Evolutionary conservation across 371 early-diverging fungal species (phyloP), one percentile per base, ranked within the genome.

Genomic region (Mucor irregularis): DNA sequence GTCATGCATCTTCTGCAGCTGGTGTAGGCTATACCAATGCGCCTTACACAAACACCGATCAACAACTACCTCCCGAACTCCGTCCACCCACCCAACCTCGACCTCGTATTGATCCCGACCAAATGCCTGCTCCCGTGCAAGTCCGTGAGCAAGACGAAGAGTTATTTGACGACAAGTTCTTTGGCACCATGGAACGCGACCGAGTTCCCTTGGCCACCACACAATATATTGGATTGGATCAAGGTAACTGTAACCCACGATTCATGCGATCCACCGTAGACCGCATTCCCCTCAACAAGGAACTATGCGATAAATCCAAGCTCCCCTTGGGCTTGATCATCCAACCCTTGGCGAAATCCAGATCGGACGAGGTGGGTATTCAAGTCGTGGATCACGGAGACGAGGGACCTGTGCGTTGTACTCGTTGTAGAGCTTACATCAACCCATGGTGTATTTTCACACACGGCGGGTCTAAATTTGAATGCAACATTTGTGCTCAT

Each of bases 371-470:
- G 78, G 83, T 84, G 9, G 90, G 90, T 2, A 74, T 97, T 24
- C 89, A 89, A 42, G 80, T 90, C 0, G 94, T 96, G 5, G 90
- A 96, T 71, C 93, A 90, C 77, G 98, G 96, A 14, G 87, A 86
- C 26, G 75, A 83, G 13, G 99, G 99, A 0, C 98, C 98, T 2
- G 73, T 94, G 5, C 85, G 99, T 22, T 99, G 99, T 69, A 72
- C 74, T 26, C 88, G 97, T 4, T 99, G 99, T 82, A 87, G 91
- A 49, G 93, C 93, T 5, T 99, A 99, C 64, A 88, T 98, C 66
- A 98, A 96, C 61, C 95, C 96, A 2, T 87, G 84, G 76, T 89
- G 93, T 64, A 70, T 73, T 13, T 99, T 96, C 64, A 82, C 89
- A 13, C 88, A 94, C 29, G 97, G 98, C 3, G 99, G 99, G 9